Base-by-base conservation (phyloP, 106 monocot species). In the Iris macrosiphon region DNA sequence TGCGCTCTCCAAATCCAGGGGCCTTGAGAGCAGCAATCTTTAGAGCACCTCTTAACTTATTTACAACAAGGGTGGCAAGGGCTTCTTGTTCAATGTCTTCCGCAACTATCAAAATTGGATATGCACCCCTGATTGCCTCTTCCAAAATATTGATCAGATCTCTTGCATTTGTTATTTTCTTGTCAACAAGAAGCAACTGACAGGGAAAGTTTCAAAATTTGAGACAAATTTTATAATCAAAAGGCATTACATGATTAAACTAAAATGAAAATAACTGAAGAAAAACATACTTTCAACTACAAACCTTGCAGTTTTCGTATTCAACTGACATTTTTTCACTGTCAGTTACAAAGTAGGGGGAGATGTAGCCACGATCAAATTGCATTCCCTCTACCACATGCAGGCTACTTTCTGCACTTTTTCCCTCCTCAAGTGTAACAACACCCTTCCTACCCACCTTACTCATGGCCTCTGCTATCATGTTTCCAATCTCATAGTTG, bases 301-400 rank as follows among this genome's bases (percentile, higher is more conserved):
- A 19, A 49, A 94, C 84, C 88, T 94, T 94, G 84, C 94, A 88
- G 61, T 94, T 89, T 21, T 94, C 88, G 65, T 81, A 94, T 59
- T 94, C 94, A 44, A 80, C 81, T 23, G 81, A 65, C 88, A 88
- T 94, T 61, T 94, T 94, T 50, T 89, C 88, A 55, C 84, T 85
- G 49, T 94, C 94, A 16, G 84, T 94, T 21, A 94, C 89, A 45
- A 96, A 96, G 65, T 96, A 96, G 2, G 96, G 96, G 35, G 90
- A 96, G 14, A 90, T 86, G 32, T 90, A 90, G 18, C 96, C 96
- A 52, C 90, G 85, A 45, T 96, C 96, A 75, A 90, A 96, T 45
- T 96, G 96, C 96, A 96, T 96, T 42, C 96, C 96, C 62, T 96
- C 96, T 6, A 96, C 89, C 22, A 96, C 85, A 48, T 89, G 86